These are phyloP conservation scores for Neofusicoccum laricinum DNA, from an alignment of 2,329 filamentous ascomycete species.

Conservation along the genomic window DNA sequence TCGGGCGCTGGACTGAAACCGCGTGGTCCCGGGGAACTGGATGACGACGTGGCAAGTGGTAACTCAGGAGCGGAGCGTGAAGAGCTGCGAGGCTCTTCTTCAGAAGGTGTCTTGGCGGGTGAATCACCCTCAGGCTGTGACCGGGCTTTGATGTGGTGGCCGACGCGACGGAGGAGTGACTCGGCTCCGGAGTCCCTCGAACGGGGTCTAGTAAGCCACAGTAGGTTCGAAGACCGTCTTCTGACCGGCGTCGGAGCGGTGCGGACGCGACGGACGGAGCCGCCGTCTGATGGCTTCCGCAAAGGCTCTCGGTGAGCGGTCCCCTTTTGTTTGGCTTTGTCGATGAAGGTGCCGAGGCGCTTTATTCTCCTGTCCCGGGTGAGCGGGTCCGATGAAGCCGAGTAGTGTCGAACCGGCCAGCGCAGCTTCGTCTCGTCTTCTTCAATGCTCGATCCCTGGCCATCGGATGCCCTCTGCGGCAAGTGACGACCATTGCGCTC, in stretches of 20 bases:
- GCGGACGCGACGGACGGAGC: slow-evolving; percentile 3
- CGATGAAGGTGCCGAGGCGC: slow-evolving; percentile 4
- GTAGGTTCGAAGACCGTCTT: neutral
- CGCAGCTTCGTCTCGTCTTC: neutral
- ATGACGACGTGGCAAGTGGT: neutral
- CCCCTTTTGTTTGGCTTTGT: slow-evolving; percentile 6
- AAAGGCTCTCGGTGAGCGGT: neutral
- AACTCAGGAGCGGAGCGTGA: neutral
- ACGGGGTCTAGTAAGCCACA: slow-evolving; percentile 9
- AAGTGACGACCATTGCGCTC: neutral
- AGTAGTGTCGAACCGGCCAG: slow-evolving; percentile 9
- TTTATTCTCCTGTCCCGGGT: slow-evolving; percentile 4
- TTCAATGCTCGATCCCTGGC: neutral
- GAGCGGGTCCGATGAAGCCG: slow-evolving; percentile 11
- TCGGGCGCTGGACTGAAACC: neutral
- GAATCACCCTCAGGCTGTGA: neutral
- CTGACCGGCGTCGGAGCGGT: neutral
- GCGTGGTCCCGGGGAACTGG: neutral
- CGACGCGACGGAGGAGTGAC: slow-evolving; percentile 5
- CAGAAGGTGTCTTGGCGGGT: neutral
- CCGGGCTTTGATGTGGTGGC: slow-evolving; percentile 9
- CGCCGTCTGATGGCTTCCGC: neutral
- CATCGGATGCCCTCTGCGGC: neutral
- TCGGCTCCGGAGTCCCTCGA: neutral
- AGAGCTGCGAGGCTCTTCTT: neutral